Evolutionary conservation across 192 early-diverging fungal genomes (phyloP), one percentile per base, ranked within the genome.

Genomic region (Chytriomyces sp.): DNA sequence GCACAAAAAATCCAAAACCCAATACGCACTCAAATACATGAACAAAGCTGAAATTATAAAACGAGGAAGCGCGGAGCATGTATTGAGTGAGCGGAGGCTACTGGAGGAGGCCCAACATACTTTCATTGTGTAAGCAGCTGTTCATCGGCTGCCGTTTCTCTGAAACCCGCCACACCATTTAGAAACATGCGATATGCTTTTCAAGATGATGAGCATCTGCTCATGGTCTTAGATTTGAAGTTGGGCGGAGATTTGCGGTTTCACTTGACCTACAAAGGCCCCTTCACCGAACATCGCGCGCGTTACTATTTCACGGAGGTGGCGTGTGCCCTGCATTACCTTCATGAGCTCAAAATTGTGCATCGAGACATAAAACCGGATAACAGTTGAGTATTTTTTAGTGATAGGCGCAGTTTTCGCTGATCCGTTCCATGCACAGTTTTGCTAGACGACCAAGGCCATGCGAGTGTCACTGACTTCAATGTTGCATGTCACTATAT

Each of bases 111-210:
- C 96, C 30, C 87, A 93, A 37, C 89, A 91, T 74, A 82, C 92
- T 3, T 88, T 96, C 64, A 84, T 98, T 59, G 84, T 82, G 83
- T 82, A 39, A 39, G 82, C n/a, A 49, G 41, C 14, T 14, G 14
- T 49, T 32, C 8, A 36, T 3, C 14, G 6, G 14, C 12, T 14
- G 2, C 14, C n/a, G 14, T 10, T 52, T 64, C 10, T 57, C 8
- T 74, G 94, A 98, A 78, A 94, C 96, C 75, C 92, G 93, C 63
- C 91, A 92, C 59, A 91, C 94, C 57, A 96, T 69, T 96, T 93
- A 66, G 94, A 96, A 87, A 87, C 63, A 64, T 87, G 37, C 59
- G 84, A 19, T 87, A 77, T 61, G 85, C 85, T 30, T 87, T 87
- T 63, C 85, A 87, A 59, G 85, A 87, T 64, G 85, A 87, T 67